Base-by-base conservation (phyloP, 495 filamentous ascomycete species). In the Aspergillus leporis region DNA sequence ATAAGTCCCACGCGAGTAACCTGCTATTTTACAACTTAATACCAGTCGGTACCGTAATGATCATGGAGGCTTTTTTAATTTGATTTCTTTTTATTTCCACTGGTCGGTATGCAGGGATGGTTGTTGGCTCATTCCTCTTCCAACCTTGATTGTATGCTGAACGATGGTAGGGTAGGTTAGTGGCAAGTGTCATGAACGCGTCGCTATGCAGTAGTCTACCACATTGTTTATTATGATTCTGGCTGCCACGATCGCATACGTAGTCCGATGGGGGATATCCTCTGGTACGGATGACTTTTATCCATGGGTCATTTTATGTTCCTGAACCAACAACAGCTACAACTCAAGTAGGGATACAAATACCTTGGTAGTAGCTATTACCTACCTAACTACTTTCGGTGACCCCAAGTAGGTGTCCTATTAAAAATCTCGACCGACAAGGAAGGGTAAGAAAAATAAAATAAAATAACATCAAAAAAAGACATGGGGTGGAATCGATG, bases 51-150 rank as follows among this genome's bases (percentile, higher is more conserved):
- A 49, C 28, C 48, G 34, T 53, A 46, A 43, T 25, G 49, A 46
- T 41, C 38, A n/a, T 53, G 19, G 36, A 12, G 31, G 61, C n/a
- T n/a, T 56, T 59, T 54, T 47, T 57, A 47, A 28, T 60, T 22
- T 38, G 50, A 38, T 34, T 48, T 57, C 38, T 25, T 28, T 49
- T 25, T 19, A n/a, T 49, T 23, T 14, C 13, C 9, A 28, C 19
- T 32, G 21, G 23, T 13, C 34, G 58, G 62, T 61, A 64, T 64
- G 62, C 51, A 64, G 62, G 62, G 58, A 51, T 61, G 45, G 18
- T 10, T 30, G 23, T n/a, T 60, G 38, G 57, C 58, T 48, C 59
- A 61, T 61, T 61, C 59, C 25, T 46, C 34, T 23, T 45, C n/a
- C 30, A 50, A 53, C 52, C 41, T 23, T 54, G 51, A 36, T 18